These are phyloP conservation scores for Termitomyces sp. DNA, from an alignment of 768 basidiomycete genomes.

Conservation along the genomic window DNA sequence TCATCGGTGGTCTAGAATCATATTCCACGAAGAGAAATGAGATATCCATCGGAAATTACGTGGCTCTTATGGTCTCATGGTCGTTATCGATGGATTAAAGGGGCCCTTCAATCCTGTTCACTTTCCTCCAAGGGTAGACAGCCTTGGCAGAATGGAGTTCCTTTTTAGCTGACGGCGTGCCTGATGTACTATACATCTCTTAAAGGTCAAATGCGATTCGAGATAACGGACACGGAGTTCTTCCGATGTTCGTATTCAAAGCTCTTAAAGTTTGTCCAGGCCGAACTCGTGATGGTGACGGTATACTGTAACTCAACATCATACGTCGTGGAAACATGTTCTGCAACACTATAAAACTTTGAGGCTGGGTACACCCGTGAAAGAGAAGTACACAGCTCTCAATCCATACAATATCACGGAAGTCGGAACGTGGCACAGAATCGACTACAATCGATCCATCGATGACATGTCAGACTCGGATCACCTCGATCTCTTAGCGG, in stretches of 20 bases:
- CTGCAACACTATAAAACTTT: no score
- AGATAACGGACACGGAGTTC: background rate
- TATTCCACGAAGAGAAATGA: constrained; percentile 2
- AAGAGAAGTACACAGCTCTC: no score
- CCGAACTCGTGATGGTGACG: background rate
- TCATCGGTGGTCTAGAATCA: background rate
- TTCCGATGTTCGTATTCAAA: background rate
- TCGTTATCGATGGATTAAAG: constrained; percentile 4
- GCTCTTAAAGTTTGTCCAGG: background rate
- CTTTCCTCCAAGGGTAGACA: constrained; percentile 5
- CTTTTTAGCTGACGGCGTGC: background rate
- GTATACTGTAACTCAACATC: no score
- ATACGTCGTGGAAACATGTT: no score
- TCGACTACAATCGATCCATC: no score
- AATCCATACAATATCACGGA: no score
- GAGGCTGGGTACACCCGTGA: no score
- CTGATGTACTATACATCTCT: background rate
- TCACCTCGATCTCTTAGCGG: no score
- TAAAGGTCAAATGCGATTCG: background rate
- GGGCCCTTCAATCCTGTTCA: background rate
- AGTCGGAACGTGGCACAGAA: no score
- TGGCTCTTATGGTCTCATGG: background rate
- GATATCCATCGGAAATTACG: background rate
- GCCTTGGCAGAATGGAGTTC: background rate
- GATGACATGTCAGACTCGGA: no score